These are phyloP conservation scores for Suhomyces maxii DNA, from an alignment of 1,139 yeast genomes.

Conservation along the genomic window DNA sequence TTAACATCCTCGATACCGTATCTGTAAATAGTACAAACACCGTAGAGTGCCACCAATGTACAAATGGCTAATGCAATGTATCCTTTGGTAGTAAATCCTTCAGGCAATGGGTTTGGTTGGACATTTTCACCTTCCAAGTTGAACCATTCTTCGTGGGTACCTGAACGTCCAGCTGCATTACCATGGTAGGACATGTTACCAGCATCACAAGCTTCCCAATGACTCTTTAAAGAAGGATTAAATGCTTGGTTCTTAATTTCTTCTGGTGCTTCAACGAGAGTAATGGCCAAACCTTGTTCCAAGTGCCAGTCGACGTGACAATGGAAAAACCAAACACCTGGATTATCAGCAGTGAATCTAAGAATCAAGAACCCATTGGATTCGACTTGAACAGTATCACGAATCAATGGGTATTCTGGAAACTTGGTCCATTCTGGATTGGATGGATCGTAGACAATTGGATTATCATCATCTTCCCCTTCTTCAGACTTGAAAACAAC, in stretches of 20 bases:
- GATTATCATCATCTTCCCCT: slow-evolving; percentile 50
- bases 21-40: slow-evolving; percentile 53
- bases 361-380: slow-evolving; percentile 67
- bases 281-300: slow-evolving; percentile 78
- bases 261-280: slow-evolving; percentile 72
- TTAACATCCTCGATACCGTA: slow-evolving; percentile 65
- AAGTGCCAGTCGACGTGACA: slow-evolving; percentile 96
- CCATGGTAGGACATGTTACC: slow-evolving; percentile 53
- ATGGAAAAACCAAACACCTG: slow-evolving; percentile 93
- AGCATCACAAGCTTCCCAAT: slow-evolving; percentile 58
- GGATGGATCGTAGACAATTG: slow-evolving; percentile 53
- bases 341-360: slow-evolving; percentile 75
- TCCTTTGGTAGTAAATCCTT: slow-evolving; percentile 69
- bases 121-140: slow-evolving; percentile 56
- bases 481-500: slow-evolving; percentile 60
- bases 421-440: slow-evolving; percentile 48
- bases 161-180: slow-evolving; percentile 67
- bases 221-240: slow-evolving; percentile 41
- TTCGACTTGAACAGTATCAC: slow-evolving; percentile 67
- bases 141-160: slow-evolving; percentile 41
- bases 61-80: slow-evolving; percentile 62
- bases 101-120: slow-evolving; percentile 59
- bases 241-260: slow-evolving; percentile 42
- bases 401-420: slow-evolving; percentile 61
- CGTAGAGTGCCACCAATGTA: slow-evolving; percentile 57